A percentile compares a stretch with the other conserved stretches of the same genome.
These are phyloP conservation scores for Asterionellopsis glacialis DNA, from an alignment of 108 stramenopile genomes.

Conservation along the genomic window DNA sequence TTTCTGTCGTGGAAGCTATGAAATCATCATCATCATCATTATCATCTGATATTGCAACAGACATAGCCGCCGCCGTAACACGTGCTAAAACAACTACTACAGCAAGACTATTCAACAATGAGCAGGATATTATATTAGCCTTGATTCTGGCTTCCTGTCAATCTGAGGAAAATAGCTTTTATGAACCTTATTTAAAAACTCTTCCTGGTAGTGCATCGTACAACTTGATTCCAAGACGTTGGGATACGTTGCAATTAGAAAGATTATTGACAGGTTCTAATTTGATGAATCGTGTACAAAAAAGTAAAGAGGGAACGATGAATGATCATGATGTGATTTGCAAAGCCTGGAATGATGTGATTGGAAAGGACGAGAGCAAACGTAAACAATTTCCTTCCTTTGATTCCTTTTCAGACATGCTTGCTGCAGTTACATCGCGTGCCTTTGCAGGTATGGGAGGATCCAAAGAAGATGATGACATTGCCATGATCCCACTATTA, in stretches of 20 bases:
- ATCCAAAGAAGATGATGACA: conserved; percentile 20
- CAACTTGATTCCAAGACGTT: conserved; percentile 51
- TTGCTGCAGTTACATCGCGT: conserved; percentile 62
- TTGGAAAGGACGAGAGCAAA: conserved; percentile 6
- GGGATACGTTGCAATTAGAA: conserved; percentile 30
- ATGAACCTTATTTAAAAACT: conserved; percentile 26
- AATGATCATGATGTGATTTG: conserved; percentile 39
- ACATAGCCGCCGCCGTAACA: neutral
- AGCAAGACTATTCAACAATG: neutral
- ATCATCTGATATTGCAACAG: neutral
- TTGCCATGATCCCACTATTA: conserved; percentile 66
- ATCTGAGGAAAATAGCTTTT: neutral
- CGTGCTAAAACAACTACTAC: neutral
- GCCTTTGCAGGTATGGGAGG: conserved; percentile 56
- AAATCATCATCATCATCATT: too few relatives aligned
- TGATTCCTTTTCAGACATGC: conserved; percentile 49
- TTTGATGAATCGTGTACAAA: conserved; percentile 31
- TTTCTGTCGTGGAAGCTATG: neutral
- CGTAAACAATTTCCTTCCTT: conserved; percentile 39
- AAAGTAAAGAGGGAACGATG: conserved; percentile 22
- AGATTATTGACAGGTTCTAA: conserved; percentile 46
- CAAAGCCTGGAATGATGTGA: conserved; percentile 17
- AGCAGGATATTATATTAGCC: conserved; percentile 37
- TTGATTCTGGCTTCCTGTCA: conserved; percentile 30
- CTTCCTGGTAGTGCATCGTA: conserved; percentile 14